Evolutionary conservation across 768 basidiomycete species (phyloP).

Genomic region (Lactifluus hygrophoroides): DNA sequence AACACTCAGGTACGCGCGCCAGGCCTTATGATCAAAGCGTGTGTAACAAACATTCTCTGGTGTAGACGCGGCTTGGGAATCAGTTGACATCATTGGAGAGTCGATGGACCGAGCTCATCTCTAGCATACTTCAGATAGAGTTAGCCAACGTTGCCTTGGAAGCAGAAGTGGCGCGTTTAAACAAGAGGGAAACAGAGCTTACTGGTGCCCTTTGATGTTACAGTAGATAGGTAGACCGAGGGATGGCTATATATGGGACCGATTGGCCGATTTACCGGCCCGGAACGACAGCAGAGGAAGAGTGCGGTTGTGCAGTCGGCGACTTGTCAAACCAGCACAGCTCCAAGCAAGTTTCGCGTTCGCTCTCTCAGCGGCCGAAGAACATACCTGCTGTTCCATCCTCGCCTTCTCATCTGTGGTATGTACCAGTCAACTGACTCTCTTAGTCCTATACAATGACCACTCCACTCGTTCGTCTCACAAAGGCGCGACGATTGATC

Average conservation of each 20-base stretch:
- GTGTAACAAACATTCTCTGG: not conserved
- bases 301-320: not conserved
- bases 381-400: not conserved
- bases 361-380: not conserved
- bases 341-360: constrained; percentile 12
- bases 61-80: constrained; percentile 65
- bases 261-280: constrained; percentile 4
- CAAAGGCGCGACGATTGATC: constrained; percentile 2
- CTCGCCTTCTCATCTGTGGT: constrained; percentile 4
- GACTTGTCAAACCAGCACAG: not conserved
- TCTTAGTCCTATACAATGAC: not conserved
- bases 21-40: not conserved
- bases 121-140: constrained; percentile 86
- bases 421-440: not conserved
- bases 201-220: constrained; percentile 28
- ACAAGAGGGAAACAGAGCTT: constrained; percentile 53
- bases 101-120: constrained; percentile 89
- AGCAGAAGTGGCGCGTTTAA: constrained; percentile 60
- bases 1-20: constrained; percentile 57
- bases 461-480: not conserved
- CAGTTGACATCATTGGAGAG: constrained; percentile 78
- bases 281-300: not conserved
- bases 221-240: constrained; percentile 1
- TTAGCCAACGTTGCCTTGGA: constrained; percentile 90
- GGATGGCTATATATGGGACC: constrained; percentile 8